Base-by-base conservation (phyloP, 2,329 filamentous ascomycete genomes). In the Ophiostoma angusticollis region DNA sequence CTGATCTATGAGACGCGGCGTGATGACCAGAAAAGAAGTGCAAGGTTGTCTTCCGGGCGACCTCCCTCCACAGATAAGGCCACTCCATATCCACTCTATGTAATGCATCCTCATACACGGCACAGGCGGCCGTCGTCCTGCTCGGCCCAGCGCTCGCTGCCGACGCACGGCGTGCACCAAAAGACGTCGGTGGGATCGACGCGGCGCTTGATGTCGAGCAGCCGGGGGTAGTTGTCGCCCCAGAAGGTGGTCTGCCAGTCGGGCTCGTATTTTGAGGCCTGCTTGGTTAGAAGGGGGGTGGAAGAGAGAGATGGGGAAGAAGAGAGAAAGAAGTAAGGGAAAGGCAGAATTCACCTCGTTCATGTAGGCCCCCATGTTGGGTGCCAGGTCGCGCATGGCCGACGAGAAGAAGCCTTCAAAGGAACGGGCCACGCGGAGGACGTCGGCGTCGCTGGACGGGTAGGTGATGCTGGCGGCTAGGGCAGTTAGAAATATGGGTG, bases 221-320 rank as follows among this genome's bases (percentile, higher is more conserved):
- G 46, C 4, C 38, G 38, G 1, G 39, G 40, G 31, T 60, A 59
- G 22, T 58, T 52, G 23, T 40, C 46, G 5, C 56, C 57, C 46
- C 49, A 60, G 48, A 58, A 57, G 1, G 52, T 49, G n/a, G 47
- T 37, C 35, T 53, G 51, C 51, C 52, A 60, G 25, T 57, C 42
- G 2, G 49, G 44, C 38, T 45, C 44, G 28, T 50, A 50, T 17
- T 41, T 41, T 23, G 24, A 30, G 4, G 40, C 40, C n/a, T n/a
- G n/a, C 27, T 18, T 27, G 3, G 34, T 36, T 17, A 29, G 54
- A 12, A 53, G n/a, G 50, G 3, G 49, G 41, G 37, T 60, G 53
- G 8, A 29, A 9, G 6, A 29, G 27, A n/a, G 6, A 29, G 6
- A 29, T 12, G 8, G 9, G 13, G 27, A 9, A 6, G 8, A 6